Evolutionary conservation across 768 basidiomycete genomes (phyloP).

Genomic region (Cystobasidium tubakii): DNA sequence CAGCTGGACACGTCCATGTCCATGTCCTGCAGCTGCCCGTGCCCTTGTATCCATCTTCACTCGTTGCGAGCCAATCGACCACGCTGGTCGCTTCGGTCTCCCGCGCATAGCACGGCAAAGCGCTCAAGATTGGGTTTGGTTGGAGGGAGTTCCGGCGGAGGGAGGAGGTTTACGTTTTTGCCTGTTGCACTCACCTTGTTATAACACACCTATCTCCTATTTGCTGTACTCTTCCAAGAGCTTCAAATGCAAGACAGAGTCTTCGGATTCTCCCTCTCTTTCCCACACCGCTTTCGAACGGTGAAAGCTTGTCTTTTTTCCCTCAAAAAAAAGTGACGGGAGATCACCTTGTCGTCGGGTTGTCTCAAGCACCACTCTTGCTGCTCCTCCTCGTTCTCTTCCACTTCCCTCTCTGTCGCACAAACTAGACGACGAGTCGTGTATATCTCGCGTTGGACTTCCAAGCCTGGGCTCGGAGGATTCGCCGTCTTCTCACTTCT

Average conservation of each 20-base stretch:
- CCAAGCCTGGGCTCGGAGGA: background rate
- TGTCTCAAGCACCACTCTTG: too few species aligned
- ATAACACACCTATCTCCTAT: background rate
- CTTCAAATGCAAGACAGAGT: background rate
- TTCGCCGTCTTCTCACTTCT: background rate
- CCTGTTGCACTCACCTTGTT: too few species aligned
- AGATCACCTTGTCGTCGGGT: background rate
- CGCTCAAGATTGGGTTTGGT: background rate
- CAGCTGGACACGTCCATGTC: too few species aligned
- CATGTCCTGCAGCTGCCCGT: too few species aligned
- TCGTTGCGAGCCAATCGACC: conserved; percentile 2
- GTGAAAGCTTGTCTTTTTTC: background rate
- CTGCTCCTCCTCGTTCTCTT: background rate
- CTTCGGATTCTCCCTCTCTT: background rate
- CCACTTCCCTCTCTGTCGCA: background rate
- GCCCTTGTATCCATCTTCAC: too few species aligned
- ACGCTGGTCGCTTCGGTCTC: background rate
- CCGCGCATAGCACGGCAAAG: background rate
- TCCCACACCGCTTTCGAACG: background rate
- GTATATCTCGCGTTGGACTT: background rate
- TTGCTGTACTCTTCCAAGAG: background rate
- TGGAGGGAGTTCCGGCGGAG: background rate
- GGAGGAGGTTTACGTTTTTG: too few species aligned
- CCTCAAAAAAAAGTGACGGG: background rate
- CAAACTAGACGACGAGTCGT: background rate